Base-by-base conservation (phyloP, 768 basidiomycete genomes). In the Psilocybe cyanescens region DNA sequence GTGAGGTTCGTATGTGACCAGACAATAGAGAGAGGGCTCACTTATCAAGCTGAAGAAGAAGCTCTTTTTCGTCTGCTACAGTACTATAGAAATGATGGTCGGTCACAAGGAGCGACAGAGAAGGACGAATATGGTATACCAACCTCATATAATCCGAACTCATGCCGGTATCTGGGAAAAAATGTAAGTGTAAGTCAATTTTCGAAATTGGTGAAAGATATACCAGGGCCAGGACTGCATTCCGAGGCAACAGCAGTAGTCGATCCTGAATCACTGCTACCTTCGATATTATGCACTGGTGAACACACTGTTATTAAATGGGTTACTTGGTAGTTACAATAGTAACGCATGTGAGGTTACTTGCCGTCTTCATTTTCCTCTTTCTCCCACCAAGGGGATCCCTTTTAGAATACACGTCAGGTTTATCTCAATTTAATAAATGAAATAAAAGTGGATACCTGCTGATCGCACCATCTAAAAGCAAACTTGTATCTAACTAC, bases 401-500 rank as follows among this genome's bases (percentile, higher is more conserved):
- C 82, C 82, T 83, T 50, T 5, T 44, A 11, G 52, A 62, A 19
- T 11, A 14, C 49, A 1, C 30, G 8, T 35, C 33, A 24, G 9
- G 28, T 60, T 45, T 30, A 31, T 35, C 35, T 35, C 7, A 47
- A 50, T 19, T 2, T 17, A 16, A 35, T 39, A 37, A 45, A 31
- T 37, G 24, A 24, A 24, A 33, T 12, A 29, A 57, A 28, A 39
- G 31, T 31, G 12, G 52, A 39, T 55, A 65, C 90, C 76, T 94
- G 92, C 46, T 79, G 82, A 61, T 87, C 83, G 64, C 90, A 91
- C 91, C 92, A 94, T 65, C 89, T 88, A 65, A 94, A 94, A 4
- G 88, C 87, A 67, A 94, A 93, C 70, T 94, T 94, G 70, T 86
- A 91, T 6, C 92, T 79, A 11, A 91, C 81, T n/a, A 91, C 84